Conservation (phyloP, 805 yeast genomes). For the Wickerhamomyces hampshirensis region DNA sequence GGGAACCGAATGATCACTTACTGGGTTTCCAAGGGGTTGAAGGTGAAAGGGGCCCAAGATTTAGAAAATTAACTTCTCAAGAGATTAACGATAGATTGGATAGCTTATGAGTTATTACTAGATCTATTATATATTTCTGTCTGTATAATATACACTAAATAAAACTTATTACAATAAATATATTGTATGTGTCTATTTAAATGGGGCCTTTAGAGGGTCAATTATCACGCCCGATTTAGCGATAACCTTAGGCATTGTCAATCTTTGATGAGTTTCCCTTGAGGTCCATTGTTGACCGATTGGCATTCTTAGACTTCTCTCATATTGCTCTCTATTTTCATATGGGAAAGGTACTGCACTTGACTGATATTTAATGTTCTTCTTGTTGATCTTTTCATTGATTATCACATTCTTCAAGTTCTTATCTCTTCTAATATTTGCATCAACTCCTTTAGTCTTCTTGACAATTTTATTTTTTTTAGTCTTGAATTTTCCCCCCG, state of each 20-base stretch:
- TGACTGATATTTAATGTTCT: constrained; percentile 79
- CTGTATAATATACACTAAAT: not conserved
- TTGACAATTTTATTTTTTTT: constrained; percentile 58
- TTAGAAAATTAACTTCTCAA: constrained; percentile 76
- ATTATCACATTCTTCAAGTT: constrained; percentile 77
- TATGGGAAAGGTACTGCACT: constrained; percentile 92
- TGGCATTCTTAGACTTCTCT: constrained; percentile 91
- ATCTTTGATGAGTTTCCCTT: constrained; percentile 76
- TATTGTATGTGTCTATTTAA: constrained; percentile 39
- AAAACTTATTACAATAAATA: too few relatives aligned
- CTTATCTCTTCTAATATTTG: constrained; percentile 74
- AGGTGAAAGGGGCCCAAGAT: constrained; percentile 81
- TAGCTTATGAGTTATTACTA: constrained; percentile 53
- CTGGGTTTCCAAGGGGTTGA: constrained; percentile 84
- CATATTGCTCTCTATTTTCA: constrained; percentile 92
- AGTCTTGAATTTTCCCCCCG: constrained; percentile 51
- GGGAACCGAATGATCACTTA: constrained; percentile 73
- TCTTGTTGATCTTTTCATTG: constrained; percentile 82
- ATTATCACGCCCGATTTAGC: constrained; percentile 86
- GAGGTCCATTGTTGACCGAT: constrained; percentile 96
- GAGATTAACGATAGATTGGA: constrained; percentile 96
- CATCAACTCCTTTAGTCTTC: constrained; percentile 70
- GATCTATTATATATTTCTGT: too few relatives aligned
- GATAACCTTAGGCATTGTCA: constrained; percentile 84
- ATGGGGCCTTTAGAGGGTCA: constrained; percentile 88